Conservation (phyloP, 2,329 filamentous ascomycete species). For the Arthrobotrys megalospora region DNA sequence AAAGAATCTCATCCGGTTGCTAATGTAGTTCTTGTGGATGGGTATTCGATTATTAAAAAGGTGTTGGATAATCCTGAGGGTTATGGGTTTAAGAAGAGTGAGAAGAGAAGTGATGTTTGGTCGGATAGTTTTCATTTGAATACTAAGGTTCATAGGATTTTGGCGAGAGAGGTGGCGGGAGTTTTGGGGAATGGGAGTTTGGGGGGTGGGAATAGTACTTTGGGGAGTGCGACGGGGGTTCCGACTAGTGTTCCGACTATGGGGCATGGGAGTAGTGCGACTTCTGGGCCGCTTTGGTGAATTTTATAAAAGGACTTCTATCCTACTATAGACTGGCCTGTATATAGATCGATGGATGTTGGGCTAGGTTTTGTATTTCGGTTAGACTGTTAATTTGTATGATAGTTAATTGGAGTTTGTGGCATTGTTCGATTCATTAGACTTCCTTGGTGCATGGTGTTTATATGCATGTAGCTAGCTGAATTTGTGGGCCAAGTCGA, state of each 20-base stretch:
- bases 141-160: neutral
- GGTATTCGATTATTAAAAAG: neutral
- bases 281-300: neutral
- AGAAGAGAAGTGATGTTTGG: neutral
- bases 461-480: too few relatives aligned
- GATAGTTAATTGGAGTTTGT: too few relatives aligned
- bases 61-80: neutral
- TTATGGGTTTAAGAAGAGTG: neutral
- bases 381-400: too few relatives aligned
- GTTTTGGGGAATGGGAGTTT: constrained; percentile 1
- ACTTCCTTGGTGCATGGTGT: too few relatives aligned
- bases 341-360: too few relatives aligned
- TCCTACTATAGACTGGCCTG: too few relatives aligned
- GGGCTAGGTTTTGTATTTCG: too few relatives aligned
- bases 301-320: too few relatives aligned
- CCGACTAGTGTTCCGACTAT: neutral
- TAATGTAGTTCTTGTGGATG: neutral
- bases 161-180: neutral
- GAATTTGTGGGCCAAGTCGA: too few relatives aligned
- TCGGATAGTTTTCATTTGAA: constrained; percentile 7
- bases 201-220: neutral
- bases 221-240: neutral
- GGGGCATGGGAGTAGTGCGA: neutral
- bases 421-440: too few relatives aligned
- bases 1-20: neutral